Evolutionary conservation across 306 rosid genomes (phyloP).

Genomic region (Crotalaria pallida): DNA sequence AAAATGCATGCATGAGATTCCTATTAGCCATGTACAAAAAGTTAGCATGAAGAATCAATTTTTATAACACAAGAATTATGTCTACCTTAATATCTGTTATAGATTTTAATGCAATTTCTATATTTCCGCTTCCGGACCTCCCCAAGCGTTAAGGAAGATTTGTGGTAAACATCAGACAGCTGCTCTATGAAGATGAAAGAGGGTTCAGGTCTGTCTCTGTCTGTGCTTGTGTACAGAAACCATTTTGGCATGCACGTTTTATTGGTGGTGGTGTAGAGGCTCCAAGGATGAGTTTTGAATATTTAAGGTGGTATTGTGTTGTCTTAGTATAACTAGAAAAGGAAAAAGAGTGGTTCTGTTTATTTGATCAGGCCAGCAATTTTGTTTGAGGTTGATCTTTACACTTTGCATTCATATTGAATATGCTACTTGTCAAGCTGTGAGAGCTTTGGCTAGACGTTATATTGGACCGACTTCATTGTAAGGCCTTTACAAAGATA

Average conservation of each 20-base stretch:
- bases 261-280: neutral
- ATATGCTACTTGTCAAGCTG: neutral
- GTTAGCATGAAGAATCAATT: neutral
- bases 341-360: neutral
- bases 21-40: constrained; percentile 1
- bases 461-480: neutral
- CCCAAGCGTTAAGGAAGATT: neutral
- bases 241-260: neutral
- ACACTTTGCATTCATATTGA: neutral
- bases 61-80: no score
- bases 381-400: constrained; percentile 8
- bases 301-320: neutral
- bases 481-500: neutral
- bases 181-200: constrained; percentile 24
- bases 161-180: constrained; percentile 13
- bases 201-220: constrained; percentile 35
- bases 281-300: neutral
- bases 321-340: neutral
- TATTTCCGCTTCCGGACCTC: constrained; percentile 33
- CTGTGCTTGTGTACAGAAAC: neutral
- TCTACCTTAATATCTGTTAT: constrained; percentile 29
- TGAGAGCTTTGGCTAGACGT: neutral
- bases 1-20: constrained; percentile 1
- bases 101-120: constrained; percentile 69
- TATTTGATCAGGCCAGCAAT: neutral